Evolutionary conservation across 805 yeast species (phyloP), one percentile per base, ranked within the genome.

Genomic region (Limtongia smithiae): DNA sequence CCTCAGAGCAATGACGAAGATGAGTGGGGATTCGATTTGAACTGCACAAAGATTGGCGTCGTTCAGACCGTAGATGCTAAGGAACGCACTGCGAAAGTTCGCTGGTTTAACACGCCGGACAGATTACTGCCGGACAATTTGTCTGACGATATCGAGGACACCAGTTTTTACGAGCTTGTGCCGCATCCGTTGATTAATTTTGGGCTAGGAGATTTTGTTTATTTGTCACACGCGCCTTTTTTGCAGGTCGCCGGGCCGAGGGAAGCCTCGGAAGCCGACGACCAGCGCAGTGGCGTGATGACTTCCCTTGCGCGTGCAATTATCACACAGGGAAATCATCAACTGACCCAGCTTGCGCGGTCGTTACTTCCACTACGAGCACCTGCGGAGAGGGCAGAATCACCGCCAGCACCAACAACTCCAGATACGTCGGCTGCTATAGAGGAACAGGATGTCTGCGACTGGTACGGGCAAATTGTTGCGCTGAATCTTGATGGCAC

Each of bases 401-500:
- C 6, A 9, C 28, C 6, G 28, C 28, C 28, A 25, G 9, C 6
- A 9, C 28, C 6, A 9, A 6, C 28, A 25, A 25, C 28, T 6
- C 6, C 9, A 9, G 28, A 25, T 9, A 6, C 12, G 31, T 7
- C 17, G 15, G 41, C 14, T 4, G 41, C 5, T 17, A 7, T 12
- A 22, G 9, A 5, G 28, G 28, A 25, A 25, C 27, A 24, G 22
- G 30, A 35, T 12, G 45, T 24, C 7, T 48, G 53, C 18, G 58
- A 54, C 37, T 54, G 58, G 58, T 54, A 48, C 32, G 58, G 58
- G 18, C 57, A 54, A 36, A 45, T 54, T 14, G 31, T 17, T 5
- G 27, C 36, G 6, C 22, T 54, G 28, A 48, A 46, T 48, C 46
- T 48, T 20, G 58, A 54, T 24, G 58, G 58, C 6, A 31, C 54